Evolutionary conservation across 2,329 filamentous ascomycete species (phyloP).

Genomic region (Fusarium multiceps): DNA sequence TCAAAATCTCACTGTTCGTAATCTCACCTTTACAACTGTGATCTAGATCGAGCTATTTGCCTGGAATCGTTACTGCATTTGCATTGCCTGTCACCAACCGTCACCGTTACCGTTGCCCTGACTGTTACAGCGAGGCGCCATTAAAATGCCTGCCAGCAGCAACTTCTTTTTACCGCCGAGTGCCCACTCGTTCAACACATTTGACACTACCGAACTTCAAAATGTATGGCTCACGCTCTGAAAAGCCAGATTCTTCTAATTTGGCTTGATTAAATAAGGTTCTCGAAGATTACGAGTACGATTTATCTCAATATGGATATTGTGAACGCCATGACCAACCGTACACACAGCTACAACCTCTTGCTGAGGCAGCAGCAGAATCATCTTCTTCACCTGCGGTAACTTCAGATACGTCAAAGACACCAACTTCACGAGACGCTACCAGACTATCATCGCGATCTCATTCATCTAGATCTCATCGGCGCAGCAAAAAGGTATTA

Average conservation of each 20-base stretch:
- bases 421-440: neutral
- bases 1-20: neutral
- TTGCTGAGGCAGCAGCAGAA: neutral
- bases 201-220: neutral
- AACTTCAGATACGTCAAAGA: neutral
- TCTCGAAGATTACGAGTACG: neutral
- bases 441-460: neutral
- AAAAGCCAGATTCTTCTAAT: neutral
- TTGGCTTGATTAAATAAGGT: neutral
- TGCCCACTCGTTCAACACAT: neutral
- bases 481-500: neutral
- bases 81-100: no score
- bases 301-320: neutral
- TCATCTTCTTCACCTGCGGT: neutral
- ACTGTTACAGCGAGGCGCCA: neutral
- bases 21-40: neutral
- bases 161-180: neutral
- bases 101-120: neutral
- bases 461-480: neutral
- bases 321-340: neutral
- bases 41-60: neutral
- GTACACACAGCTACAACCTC: neutral
- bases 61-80: neutral
- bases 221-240: neutral
- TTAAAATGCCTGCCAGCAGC: neutral